Evolutionary conservation across 768 basidiomycete genomes (phyloP).

Genomic region (Mycena epipterygia): DNA sequence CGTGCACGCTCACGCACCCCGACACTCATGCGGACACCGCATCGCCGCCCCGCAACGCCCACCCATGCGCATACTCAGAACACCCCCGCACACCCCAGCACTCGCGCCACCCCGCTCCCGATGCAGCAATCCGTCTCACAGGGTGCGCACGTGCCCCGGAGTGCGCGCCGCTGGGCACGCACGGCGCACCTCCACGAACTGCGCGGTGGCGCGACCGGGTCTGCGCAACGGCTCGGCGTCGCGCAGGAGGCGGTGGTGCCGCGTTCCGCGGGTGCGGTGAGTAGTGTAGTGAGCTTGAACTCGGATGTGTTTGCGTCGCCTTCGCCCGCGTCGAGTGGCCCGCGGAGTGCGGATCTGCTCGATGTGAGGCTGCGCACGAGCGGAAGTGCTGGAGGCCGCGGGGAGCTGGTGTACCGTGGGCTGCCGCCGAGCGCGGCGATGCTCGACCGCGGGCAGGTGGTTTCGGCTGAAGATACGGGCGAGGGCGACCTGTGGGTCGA

Average conservation of each 20-base stretch:
- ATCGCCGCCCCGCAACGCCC: slow-evolving; percentile 34
- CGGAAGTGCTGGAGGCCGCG: background rate
- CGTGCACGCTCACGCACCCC: slow-evolving; percentile 24
- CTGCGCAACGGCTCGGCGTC: background rate
- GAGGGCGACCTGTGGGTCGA: slow-evolving; percentile 34
- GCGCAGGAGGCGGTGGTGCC: background rate
- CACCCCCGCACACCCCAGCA: background rate
- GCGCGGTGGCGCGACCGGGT: slow-evolving; percentile 41
- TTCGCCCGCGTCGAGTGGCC: background rate
- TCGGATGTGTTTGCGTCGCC: slow-evolving; percentile 30
- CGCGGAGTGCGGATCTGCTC: slow-evolving; percentile 4
- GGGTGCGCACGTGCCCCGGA: slow-evolving; percentile 38
- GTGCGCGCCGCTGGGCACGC: slow-evolving; percentile 60
- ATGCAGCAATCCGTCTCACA: slow-evolving; percentile 28
- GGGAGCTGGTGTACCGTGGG: slow-evolving; percentile 7
- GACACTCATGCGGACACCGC: slow-evolving; percentile 25
- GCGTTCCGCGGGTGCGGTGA: background rate
- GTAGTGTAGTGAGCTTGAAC: background rate
- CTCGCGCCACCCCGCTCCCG: slow-evolving; percentile 9
- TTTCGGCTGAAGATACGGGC: background rate
- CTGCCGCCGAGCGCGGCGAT: background rate
- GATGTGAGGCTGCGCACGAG: slow-evolving; percentile 3
- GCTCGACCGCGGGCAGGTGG: slow-evolving; percentile 5
- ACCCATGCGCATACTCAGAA: slow-evolving; percentile 14
- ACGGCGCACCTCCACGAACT: slow-evolving; percentile 68